Evolutionary conservation across 2,329 filamentous ascomycete species (phyloP).

Genomic region (Neopestalotiopsis rosae): DNA sequence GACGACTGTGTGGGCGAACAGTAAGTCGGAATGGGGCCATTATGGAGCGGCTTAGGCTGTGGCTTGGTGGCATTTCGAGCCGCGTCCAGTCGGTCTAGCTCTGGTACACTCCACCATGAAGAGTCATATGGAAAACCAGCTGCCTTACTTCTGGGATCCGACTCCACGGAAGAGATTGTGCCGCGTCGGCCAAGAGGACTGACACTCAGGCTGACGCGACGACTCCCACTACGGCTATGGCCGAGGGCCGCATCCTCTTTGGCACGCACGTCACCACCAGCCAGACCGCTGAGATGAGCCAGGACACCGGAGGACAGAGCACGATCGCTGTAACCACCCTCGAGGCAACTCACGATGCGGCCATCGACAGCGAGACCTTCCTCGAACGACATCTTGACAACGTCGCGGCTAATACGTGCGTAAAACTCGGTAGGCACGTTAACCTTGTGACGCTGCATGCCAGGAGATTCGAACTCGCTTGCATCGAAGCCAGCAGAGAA

Average conservation of each 20-base stretch:
- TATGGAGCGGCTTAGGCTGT: slow-evolving; percentile 59
- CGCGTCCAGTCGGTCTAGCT: slow-evolving; percentile 73
- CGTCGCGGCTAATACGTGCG: slow-evolving; percentile 84
- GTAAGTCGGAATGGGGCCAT: slow-evolving; percentile 71
- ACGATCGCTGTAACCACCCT: slow-evolving; percentile 94
- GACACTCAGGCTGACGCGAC: slow-evolving; percentile 63
- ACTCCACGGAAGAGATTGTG: slow-evolving; percentile 33
- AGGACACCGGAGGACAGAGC: slow-evolving; percentile 87
- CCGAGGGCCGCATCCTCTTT: slow-evolving; percentile 39
- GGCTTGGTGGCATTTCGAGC: slow-evolving; percentile 56
- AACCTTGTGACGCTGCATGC: slow-evolving; percentile 95
- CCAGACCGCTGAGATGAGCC: slow-evolving; percentile 87
- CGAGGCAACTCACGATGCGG: slow-evolving; percentile 88
- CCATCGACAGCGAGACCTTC: slow-evolving; percentile 79
- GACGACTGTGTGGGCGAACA: slow-evolving; percentile 89
- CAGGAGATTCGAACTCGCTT: slow-evolving; percentile 88
- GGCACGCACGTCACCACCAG: slow-evolving; percentile 54
- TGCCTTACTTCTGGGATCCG: slow-evolving; percentile 34
- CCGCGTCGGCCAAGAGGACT: slow-evolving; percentile 44
- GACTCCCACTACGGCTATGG: slow-evolving; percentile 51
- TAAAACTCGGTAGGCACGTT: slow-evolving; percentile 98
- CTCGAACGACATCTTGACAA: slow-evolving; percentile 82
- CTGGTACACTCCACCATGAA: slow-evolving; percentile 71
- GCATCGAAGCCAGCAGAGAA: slow-evolving; percentile 96
- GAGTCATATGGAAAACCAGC: slow-evolving; percentile 62